These are phyloP conservation scores for Rhizoclosmatium globosum DNA, from an alignment of 192 early-diverging fungal genomes.

Conservation along the genomic window DNA sequence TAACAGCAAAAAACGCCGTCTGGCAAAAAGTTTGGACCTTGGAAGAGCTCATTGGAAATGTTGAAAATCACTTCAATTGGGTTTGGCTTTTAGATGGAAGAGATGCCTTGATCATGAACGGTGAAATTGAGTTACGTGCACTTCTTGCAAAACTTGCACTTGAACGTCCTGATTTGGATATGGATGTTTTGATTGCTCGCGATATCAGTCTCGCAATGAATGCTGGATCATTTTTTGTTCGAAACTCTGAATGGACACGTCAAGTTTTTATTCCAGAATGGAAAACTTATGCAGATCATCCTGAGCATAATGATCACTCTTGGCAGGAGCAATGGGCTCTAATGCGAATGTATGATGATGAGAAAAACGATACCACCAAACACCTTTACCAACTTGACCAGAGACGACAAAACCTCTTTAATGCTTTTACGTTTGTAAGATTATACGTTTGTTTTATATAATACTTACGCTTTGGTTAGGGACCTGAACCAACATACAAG, in stretches of 20 bases:
- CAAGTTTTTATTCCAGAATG: not conserved
- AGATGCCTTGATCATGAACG: constrained; percentile 20
- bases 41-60: not conserved
- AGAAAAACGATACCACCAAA: not conserved
- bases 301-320: not conserved
- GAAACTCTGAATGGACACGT: constrained; percentile 17
- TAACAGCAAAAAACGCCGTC: not conserved
- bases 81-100: constrained; percentile 12
- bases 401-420: constrained; percentile 6
- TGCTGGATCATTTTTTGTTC: constrained; percentile 23
- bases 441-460: too few species aligned
- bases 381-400: not conserved
- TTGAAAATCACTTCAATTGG: not conserved
- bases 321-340: constrained; percentile 9
- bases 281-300: not conserved
- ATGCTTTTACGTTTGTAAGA: constrained; percentile 2
- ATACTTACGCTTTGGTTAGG: too few species aligned
- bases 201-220: constrained; percentile 15
- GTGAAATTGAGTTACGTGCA: not conserved
- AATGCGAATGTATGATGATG: not conserved
- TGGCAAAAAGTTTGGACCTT: not conserved
- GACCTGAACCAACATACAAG: not conserved
- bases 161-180: not conserved
- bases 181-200: constrained; percentile 25
- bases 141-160: not conserved